Conservation (phyloP, 1,139 yeast species). For the Eremothecium coryli region DNA sequence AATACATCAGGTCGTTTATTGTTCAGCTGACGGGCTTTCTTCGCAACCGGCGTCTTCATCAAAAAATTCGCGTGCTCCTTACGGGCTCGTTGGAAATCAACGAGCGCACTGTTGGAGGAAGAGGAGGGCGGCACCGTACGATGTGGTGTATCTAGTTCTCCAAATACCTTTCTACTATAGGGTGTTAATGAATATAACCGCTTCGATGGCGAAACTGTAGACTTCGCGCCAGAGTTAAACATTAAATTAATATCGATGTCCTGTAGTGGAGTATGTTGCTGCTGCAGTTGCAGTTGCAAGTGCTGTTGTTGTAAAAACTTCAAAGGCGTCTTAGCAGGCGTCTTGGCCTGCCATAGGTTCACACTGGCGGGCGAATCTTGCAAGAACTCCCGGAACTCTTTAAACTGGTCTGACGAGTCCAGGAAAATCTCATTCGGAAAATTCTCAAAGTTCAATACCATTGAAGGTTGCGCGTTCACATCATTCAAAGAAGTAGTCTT, state of each 20-base stretch:
- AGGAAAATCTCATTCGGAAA: constrained; percentile 26
- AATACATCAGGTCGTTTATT: constrained; percentile 7
- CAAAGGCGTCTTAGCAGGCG: constrained; percentile 30
- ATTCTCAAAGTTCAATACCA: constrained; percentile 22
- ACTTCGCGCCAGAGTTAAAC: constrained; percentile 22
- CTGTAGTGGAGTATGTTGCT: constrained; percentile 22
- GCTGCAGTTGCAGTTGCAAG: constrained; percentile 2
- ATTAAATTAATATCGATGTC: constrained; percentile 27
- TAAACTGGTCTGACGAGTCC: constrained; percentile 29
- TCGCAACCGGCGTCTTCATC: constrained; percentile 6
- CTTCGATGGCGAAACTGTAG: constrained; percentile 24
- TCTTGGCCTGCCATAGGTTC: constrained; percentile 24
- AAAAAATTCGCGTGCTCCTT: constrained; percentile 14
- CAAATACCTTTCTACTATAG: constrained; percentile 24
- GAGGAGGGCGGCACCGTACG: constrained; percentile 13
- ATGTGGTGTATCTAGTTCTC: constrained; percentile 28
- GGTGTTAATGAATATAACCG: constrained; percentile 26
- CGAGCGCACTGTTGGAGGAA: constrained; percentile 27
- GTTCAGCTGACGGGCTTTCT: constrained; percentile 3
- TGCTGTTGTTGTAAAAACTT: constrained; percentile 15
- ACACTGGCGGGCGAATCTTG: constrained; percentile 30
- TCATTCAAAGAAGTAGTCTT: constrained; percentile 10
- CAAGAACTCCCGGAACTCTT: constrained; percentile 28
- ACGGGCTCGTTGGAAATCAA: constrained; percentile 29
- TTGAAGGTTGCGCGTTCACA: constrained; percentile 28